Conservation (phyloP, 2,329 filamentous ascomycete species). For the Fusarium brevicatenulatum region DNA sequence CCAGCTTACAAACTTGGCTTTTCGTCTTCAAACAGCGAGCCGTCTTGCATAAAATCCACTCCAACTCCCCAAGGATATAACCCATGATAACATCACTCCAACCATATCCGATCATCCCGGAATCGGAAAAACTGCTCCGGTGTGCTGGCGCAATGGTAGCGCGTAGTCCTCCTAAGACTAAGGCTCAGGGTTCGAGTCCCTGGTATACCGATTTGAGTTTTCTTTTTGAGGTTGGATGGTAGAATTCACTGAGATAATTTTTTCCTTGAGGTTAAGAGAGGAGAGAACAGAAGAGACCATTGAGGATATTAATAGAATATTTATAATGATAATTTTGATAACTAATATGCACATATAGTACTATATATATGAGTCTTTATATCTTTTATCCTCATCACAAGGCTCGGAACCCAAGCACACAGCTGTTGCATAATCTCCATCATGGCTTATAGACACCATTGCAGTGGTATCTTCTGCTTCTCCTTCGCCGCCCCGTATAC, state of each 20-base stretch:
- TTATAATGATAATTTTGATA: too few relatives aligned
- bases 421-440: slow-evolving; percentile 82
- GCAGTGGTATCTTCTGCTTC: slow-evolving; percentile 63
- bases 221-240: neutral
- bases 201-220: slow-evolving; percentile 41
- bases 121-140: slow-evolving; percentile 1
- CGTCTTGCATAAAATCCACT: neutral
- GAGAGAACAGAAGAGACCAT: too few relatives aligned
- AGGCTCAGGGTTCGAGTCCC: slow-evolving; percentile 55
- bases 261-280: fast-evolving
- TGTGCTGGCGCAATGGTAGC: slow-evolving; percentile 50
- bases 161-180: slow-evolving; percentile 55
- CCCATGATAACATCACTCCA: fast-evolving
- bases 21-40: neutral
- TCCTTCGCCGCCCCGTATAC: slow-evolving; percentile 50
- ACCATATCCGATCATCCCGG: slow-evolving; percentile 35
- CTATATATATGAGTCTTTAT: neutral
- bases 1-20: neutral
- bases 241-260: too few relatives aligned
- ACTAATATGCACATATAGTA: too few relatives aligned
- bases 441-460: slow-evolving; percentile 85
- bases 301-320: too few relatives aligned
- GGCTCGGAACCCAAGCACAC: slow-evolving; percentile 66
- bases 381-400: neutral
- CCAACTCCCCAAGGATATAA: slow-evolving; percentile 5